phyloP scores from a whole-genome alignment of 2,329 filamentous ascomycete genomes.

The Teratosphaeria viscida region DNA sequence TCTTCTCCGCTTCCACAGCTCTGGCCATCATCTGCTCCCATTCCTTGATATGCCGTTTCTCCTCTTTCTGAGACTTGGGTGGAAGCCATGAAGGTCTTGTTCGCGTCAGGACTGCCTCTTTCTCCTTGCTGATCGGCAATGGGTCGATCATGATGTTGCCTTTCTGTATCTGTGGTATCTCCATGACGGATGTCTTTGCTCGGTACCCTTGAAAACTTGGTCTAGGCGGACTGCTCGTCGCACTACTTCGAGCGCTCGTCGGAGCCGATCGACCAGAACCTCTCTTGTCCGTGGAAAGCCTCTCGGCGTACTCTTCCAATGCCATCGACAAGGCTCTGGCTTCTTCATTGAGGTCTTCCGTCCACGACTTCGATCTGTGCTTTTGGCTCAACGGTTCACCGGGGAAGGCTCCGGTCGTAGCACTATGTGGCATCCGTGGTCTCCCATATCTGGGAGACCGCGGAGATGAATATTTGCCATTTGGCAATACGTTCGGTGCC shows the following conservation, averaged over 20 bases:
- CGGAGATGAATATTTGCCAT: constrained; percentile 14
- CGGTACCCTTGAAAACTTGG: constrained; percentile 14
- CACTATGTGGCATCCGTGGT: constrained; percentile 20
- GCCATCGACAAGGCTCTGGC: constrained; percentile 67
- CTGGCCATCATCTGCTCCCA: constrained; percentile 73
- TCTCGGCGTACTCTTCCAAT: constrained; percentile 64
- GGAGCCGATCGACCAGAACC: constrained; percentile 5
- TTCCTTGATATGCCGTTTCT: constrained; percentile 75
- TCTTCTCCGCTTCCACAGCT: constrained; percentile 47
- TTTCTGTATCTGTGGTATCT: constrained; percentile 51
- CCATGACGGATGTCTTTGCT: constrained; percentile 27
- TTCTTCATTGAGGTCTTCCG: constrained; percentile 59
- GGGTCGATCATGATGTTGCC: constrained; percentile 78
- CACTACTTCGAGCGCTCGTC: constrained; percentile 4
- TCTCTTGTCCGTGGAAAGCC: constrained; percentile 35
- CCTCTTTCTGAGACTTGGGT: constrained; percentile 80
- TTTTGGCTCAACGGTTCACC: constrained; percentile 16
- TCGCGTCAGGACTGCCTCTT: constrained; percentile 70
- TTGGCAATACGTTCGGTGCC: constrained; percentile 14
- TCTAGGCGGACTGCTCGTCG: constrained; percentile 16
- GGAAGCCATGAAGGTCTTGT: constrained; percentile 74
- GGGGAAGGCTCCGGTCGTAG: constrained; percentile 18
- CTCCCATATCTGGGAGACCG: constrained; percentile 20
- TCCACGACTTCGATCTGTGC: constrained; percentile 59
- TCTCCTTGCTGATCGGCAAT: constrained; percentile 73